Conservation (phyloP, 1,284 basidiomycete species). For the Cryptococcus wingfieldii region DNA sequence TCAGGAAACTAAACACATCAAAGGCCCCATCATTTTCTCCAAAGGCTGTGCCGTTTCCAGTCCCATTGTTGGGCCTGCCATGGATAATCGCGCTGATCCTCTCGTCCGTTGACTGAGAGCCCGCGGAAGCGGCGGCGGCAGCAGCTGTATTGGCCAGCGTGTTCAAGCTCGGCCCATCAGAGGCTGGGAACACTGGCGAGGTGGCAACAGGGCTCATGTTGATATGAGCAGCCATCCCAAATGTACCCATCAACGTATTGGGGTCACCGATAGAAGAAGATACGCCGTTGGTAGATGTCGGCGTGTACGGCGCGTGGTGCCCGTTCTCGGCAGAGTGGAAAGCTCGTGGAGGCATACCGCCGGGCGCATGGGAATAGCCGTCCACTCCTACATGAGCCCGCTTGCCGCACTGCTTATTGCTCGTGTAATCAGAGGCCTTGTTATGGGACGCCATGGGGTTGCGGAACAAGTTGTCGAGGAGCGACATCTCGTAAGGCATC, state of each 20-base stretch:
- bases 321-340: constrained; percentile 21
- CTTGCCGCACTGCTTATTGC: constrained; percentile 14
- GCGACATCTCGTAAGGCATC: constrained; percentile 47
- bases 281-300: neutral
- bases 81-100: neutral
- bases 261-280: neutral
- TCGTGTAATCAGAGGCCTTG: constrained; percentile 47
- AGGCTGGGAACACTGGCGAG: neutral
- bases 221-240: constrained; percentile 22
- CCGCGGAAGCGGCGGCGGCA: neutral
- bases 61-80: neutral
- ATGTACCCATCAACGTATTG: constrained; percentile 12
- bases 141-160: neutral
- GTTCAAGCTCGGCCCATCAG: neutral
- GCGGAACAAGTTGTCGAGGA: constrained; percentile 49
- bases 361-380: constrained; percentile 5
- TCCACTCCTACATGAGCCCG: neutral
- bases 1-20: constrained; percentile 44
- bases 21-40: constrained; percentile 13
- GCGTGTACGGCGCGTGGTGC: neutral
- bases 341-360: constrained; percentile 28
- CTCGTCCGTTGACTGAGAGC: neutral
- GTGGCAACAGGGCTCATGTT: neutral
- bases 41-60: neutral
- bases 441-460: constrained; percentile 48